Base-by-base conservation (phyloP, 2,329 filamentous ascomycete species). In the Thermothelomyces thermophilus region DNA sequence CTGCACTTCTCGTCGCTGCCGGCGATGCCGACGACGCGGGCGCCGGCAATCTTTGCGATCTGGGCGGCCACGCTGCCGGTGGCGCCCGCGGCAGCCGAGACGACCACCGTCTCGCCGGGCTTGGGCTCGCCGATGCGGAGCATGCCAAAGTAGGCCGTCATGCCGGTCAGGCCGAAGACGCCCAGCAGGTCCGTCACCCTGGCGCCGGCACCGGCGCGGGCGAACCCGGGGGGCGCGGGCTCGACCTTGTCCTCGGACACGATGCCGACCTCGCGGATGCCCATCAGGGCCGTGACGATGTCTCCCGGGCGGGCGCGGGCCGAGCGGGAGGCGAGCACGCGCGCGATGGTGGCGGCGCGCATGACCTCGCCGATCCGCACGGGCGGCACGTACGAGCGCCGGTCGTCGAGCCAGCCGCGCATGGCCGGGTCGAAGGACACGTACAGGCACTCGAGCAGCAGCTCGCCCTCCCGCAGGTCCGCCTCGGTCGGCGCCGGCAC, bases 81-180 rank as follows among this genome's bases (percentile, higher is more conserved):
- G 0, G 83, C 83, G 0, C 83, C 83, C 0, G 83, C 83, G 1
- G 83, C 83, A 3, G 81, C 82, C 10, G 74, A 78, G 0, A 86
- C 79, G 3, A 86, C 81, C 2, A 86, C 82, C 30, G 83, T 82
- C 51, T 86, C 80, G 0, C 80, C 81, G 13, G 72, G 65, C 59
- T 77, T 80, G 22, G 82, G 76, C 50, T 80, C 68, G 0, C 77
- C 84, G 13, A 86, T 73, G 35, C 84, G 77, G 48, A 79, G 66
- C 61, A 85, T 75, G 3, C 82, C 82, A 56, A 85, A 84, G 60
- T 84, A 85, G 0, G 81, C 83, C 0, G 83, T 86, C 50, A 86
- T 56, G 0, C 80, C 82, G 0, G 82, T 83, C 67, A 77, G 70
- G 2, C 82, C 82, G 26, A 73, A 64, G 24, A 76, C 74, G 5